Conservation (phyloP, 1,284 basidiomycete species). For the Pterulicium gracile region DNA sequence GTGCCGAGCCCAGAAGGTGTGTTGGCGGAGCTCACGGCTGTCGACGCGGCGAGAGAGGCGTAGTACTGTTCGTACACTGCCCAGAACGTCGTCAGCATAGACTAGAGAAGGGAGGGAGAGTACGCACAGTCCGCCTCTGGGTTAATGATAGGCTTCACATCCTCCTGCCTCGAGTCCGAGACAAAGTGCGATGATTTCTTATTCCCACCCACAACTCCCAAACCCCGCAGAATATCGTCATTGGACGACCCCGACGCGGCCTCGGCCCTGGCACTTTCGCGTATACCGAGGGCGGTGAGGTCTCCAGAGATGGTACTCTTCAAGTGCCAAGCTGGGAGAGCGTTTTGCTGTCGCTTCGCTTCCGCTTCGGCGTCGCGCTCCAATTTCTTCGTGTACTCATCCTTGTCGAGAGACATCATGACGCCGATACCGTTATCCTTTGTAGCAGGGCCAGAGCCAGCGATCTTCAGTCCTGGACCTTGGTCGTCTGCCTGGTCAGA, state of each 20-base stretch:
- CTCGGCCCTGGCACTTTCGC: constrained; percentile 44
- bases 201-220: constrained; percentile 38
- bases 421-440: constrained; percentile 69
- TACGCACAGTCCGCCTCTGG: constrained; percentile 54
- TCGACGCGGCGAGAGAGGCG: constrained; percentile 57
- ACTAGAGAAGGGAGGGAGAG: constrained; percentile 1
- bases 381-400: constrained; percentile 54
- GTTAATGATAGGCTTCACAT: constrained; percentile 46
- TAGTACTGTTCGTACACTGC: constrained; percentile 73
- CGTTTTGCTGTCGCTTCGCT: constrained; percentile 80
- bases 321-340: constrained; percentile 87
- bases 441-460: constrained; percentile 50
- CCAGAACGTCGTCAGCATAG: constrained; percentile 5
- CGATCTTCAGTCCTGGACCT: constrained; percentile 55
- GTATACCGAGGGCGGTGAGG: constrained; percentile 76
- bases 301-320: constrained; percentile 92
- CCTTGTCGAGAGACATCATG: constrained; percentile 74
- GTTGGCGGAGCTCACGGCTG: constrained; percentile 41
- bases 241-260: constrained; percentile 33
- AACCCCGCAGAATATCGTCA: constrained; percentile 58
- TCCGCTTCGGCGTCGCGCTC: constrained; percentile 65
- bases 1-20: constrained; percentile 41
- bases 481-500: constrained; percentile 46
- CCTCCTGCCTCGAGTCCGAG: constrained; percentile 26
- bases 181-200: constrained; percentile 9